Base-by-base conservation (phyloP, 2,329 filamentous ascomycete genomes). In the Thielaviopsis euricoi region DNA sequence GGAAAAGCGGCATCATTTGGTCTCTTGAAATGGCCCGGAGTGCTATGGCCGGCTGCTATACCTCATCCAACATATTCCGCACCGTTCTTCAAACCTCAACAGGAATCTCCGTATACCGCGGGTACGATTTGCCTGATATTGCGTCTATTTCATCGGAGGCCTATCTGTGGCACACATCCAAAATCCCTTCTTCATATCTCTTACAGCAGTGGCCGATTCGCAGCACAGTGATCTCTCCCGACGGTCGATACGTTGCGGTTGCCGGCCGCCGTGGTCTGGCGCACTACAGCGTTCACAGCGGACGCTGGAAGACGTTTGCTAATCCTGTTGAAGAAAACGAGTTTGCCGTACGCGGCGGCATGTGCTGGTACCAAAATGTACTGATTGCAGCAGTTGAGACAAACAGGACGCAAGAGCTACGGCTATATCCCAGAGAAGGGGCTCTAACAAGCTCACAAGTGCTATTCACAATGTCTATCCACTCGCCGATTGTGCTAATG, bases 281-380 rank as follows among this genome's bases (percentile, higher is more conserved):
- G 10, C 93, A 98, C 69, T 98, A 98, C 70, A 97, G 93, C 66
- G 82, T 96, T 61, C 86, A 86, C 63, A 97, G 91, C 67, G 88
- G 91, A 26, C 80, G 93, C 60, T 98, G 93, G 93, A 96, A 95
- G 68, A 94, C 86, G 0, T 98, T 98, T 68, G 79, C 85, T 53
- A 89, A 90, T 64, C 79, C 83, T 25, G 81, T 79, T 29, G 79
- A 85, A 66, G 93, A 97, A 69, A 89, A 90, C 64, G 88, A 90
- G 62, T 98, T 98, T 67, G 82, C 89, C 23, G 88, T 98, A 15
- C 79, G 90, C 62, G 93, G 93, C 53, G 93, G 93, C 6, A 95
- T 98, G 90, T 97, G 91, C 68, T 98, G 93, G 93, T 90, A 95
- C 67, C 89, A 95, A 63, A 91, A 98, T 70, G 87, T 97, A 33